Base-by-base conservation (phyloP, 768 basidiomycete species). In the Ramaria sp. region DNA sequence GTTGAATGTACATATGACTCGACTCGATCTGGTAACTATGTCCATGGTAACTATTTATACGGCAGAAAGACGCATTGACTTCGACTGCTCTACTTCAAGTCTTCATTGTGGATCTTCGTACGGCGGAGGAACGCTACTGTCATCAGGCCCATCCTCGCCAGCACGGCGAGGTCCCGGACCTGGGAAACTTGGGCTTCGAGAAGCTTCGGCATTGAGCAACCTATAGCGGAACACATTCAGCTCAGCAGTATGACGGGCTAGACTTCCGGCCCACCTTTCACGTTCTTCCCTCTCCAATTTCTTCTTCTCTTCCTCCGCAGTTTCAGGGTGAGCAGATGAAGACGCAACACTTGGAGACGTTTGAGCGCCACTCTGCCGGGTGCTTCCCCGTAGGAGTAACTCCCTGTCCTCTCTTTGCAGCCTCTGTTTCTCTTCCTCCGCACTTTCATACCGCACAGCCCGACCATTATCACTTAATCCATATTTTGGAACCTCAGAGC, bases 371-470 rank as follows among this genome's bases (percentile, higher is more conserved):
- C 24, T 22, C 15, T 49, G 27, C 3, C 55, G 43, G n/a, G 52
- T 60, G 32, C 63, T 57, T 30, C 59, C 62, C 0, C 58, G 63
- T 13, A 69, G 71, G 59, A 71, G 66, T 55, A 71, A 71, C 70
- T 75, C 83, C 69, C 72, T 69, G 62, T 72, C 78, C 66, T 73
- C 78, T 58, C 64, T 66, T 66, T 71, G 68, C 32, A 85, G 69
- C n/a, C 81, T 71, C 60, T 62, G 73, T 73, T 86, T 85, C 70
- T 84, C 83, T 43, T 83, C 83, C 62, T 76, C 78, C 1, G 80
- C 82, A 49, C 71, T 75, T 65, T 60, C 60, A 37, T 8, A 61
- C 59, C 24, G 47, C 51, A 48, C 39, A 16, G 61, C 1, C 60
- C 43, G 13, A 66, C 69, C 5, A 60, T 68, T 16, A 64, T 67